Evolutionary conservation across 2,329 filamentous ascomycete genomes (phyloP).

Genomic region (Alternaria sp.): DNA sequence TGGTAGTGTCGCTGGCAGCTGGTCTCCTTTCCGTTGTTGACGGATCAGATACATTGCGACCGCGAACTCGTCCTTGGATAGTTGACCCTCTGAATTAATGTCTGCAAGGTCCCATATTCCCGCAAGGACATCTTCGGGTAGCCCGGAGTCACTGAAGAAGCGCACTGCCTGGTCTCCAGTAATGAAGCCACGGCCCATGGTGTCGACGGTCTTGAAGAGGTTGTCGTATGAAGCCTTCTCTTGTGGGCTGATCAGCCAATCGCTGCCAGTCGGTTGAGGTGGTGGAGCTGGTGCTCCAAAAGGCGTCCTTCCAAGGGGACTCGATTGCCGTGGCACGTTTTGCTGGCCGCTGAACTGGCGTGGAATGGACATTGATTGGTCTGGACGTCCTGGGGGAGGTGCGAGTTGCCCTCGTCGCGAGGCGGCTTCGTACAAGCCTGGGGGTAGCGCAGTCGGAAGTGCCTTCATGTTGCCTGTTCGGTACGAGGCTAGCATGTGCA

Average conservation of each 20-base stretch:
- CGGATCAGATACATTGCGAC: conserved; percentile 98
- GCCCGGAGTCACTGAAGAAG: conserved; percentile 91
- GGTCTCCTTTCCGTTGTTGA: conserved; percentile 78
- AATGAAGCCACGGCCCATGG: conserved; percentile 80
- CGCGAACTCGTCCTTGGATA: conserved; percentile 91
- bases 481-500: conserved; percentile 94
- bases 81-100: conserved; percentile 85
- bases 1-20: conserved; percentile 79
- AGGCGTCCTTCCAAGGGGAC: conserved; percentile 63
- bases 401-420: conserved; percentile 65
- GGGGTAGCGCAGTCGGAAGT: conserved; percentile 81
- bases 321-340: conserved; percentile 63
- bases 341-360: conserved; percentile 80
- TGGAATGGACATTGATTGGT: conserved; percentile 70
- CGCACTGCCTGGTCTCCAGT: conserved; percentile 93
- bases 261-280: conserved; percentile 65
- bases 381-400: conserved; percentile 55
- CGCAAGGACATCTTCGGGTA: conserved; percentile 87
- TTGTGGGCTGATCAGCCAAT: conserved; percentile 83
- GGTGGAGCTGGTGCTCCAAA: conserved; percentile 60
- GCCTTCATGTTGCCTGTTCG: conserved; percentile 83
- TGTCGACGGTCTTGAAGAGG: conserved; percentile 86
- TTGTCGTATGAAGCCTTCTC: conserved; percentile 91
- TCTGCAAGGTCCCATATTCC: conserved; percentile 98
- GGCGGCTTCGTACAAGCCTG: conserved; percentile 89